Evolutionary conservation across 1,284 basidiomycete genomes (phyloP).

Genomic region (Fomitopsis betulina): DNA sequence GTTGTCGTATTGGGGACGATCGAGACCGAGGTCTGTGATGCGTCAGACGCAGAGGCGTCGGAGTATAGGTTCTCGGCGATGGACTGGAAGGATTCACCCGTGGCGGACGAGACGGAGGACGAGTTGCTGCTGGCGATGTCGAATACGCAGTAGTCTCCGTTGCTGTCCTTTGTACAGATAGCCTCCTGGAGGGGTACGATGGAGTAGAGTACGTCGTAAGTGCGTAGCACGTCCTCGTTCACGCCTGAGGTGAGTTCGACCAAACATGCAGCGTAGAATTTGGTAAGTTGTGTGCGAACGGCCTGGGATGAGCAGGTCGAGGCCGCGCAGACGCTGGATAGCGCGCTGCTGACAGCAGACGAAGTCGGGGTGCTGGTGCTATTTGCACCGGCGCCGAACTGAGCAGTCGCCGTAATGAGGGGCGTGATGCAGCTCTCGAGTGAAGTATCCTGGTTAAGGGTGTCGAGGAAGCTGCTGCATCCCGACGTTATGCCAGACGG

Average conservation of each 20-base stretch:
- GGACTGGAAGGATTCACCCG: conserved; percentile 15
- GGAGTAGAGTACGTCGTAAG: conserved; percentile 80
- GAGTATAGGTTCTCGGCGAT: conserved; percentile 17
- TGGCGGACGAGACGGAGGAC: conserved; percentile 14
- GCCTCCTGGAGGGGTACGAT: conserved; percentile 61
- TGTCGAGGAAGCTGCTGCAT: conserved; percentile 59
- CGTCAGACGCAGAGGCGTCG: conserved; percentile 16
- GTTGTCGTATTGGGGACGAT: conserved; percentile 64
- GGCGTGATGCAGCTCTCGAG: conserved; percentile 61
- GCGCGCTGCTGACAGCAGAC: conserved; percentile 44
- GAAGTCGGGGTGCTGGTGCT: conserved; percentile 37
- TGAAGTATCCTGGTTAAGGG: conserved; percentile 56
- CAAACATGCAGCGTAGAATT: conserved; percentile 68
- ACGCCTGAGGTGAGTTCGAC: conserved; percentile 57
- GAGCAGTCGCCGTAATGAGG: conserved; percentile 57
- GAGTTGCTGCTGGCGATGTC: conserved; percentile 1
- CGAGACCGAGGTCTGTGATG: conserved; percentile 26
- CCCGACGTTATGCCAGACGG: conserved; percentile 55
- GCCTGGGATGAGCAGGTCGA: conserved; percentile 51
- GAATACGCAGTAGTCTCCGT: conserved; percentile 61
- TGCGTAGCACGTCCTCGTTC: conserved; percentile 45
- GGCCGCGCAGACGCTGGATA: conserved; percentile 56
- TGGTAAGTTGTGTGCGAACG: conserved; percentile 57
- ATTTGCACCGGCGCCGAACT: conserved; percentile 50
- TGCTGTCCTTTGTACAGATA: conserved; percentile 72